Percentiles rank a stretch among this genome's conserved stretches.
Evolutionary conservation across 75 land plant species (phyloP).

Genomic region (Sequoiadendron giganteum): DNA sequence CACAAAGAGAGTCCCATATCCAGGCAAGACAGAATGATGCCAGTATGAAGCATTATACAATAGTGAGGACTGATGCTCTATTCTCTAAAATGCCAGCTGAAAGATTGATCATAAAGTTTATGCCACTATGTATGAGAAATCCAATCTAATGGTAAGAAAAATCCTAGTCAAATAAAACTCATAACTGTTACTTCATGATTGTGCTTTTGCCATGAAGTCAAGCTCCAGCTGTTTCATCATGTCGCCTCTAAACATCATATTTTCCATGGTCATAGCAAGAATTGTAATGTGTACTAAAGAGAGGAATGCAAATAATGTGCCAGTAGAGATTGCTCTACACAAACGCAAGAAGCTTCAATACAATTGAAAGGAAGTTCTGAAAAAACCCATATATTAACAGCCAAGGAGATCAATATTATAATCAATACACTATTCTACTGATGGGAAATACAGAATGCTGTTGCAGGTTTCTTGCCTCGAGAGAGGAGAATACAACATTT

Average conservation of each 20-base stretch:
- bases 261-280: neutral
- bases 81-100: neutral
- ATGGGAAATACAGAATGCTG: neutral
- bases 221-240: neutral
- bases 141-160: neutral
- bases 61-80: neutral
- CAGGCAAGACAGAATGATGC: neutral
- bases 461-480: neutral
- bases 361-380: neutral
- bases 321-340: neutral
- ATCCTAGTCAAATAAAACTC: neutral
- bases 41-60: neutral
- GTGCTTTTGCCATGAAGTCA: neutral
- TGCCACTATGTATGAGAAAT: neutral
- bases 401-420: neutral
- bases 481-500: neutral
- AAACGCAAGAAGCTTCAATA: neutral
- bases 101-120: neutral
- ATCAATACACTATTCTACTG: neutral
- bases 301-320: neutral
- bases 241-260: constrained; percentile 1
- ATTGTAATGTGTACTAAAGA: neutral
- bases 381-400: neutral
- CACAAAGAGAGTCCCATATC: neutral
- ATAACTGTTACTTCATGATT: neutral